These are phyloP conservation scores for Williopsis jadinii DNA, from an alignment of 1,139 yeast genomes.

Conservation along the genomic window DNA sequence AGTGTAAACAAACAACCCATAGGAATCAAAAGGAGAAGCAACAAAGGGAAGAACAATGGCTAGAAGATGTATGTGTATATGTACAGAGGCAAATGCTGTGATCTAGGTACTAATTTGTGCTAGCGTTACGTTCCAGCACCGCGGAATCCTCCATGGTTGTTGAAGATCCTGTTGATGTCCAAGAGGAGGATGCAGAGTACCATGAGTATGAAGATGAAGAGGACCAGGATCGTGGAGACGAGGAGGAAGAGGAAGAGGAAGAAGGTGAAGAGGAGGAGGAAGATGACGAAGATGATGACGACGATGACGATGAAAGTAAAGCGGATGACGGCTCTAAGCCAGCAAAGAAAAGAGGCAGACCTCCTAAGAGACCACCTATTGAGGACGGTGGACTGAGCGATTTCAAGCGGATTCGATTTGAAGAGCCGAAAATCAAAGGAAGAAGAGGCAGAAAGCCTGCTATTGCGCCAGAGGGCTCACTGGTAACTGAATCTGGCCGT, in stretches of 20 bases:
- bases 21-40: too few species aligned
- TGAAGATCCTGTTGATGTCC: conserved; percentile 4
- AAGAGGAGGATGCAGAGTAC: conserved; percentile 10
- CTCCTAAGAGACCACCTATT: conserved; percentile 9
- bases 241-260: conserved; percentile 5
- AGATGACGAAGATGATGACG: conserved; percentile 10
- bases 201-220: conserved; percentile 4
- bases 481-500: conserved; percentile 36
- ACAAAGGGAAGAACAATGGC: too few species aligned
- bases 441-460: conserved; percentile 23
- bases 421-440: conserved; percentile 10
- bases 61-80: too few species aligned
- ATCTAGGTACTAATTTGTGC: too few species aligned
- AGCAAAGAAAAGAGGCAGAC: conserved; percentile 10
- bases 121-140: not conserved
- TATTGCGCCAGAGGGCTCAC: conserved; percentile 14
- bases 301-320: conserved; percentile 6
- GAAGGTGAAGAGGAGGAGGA: conserved; percentile 9
- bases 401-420: conserved; percentile 4
- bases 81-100: too few species aligned
- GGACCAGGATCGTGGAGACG: conserved; percentile 2
- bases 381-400: conserved; percentile 1
- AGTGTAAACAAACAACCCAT: too few species aligned
- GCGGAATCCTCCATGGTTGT: conserved; percentile 4
- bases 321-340: conserved; percentile 2